Base-by-base conservation (phyloP, 2,329 filamentous ascomycete genomes). In the Pestalotiopsis sp. region DNA sequence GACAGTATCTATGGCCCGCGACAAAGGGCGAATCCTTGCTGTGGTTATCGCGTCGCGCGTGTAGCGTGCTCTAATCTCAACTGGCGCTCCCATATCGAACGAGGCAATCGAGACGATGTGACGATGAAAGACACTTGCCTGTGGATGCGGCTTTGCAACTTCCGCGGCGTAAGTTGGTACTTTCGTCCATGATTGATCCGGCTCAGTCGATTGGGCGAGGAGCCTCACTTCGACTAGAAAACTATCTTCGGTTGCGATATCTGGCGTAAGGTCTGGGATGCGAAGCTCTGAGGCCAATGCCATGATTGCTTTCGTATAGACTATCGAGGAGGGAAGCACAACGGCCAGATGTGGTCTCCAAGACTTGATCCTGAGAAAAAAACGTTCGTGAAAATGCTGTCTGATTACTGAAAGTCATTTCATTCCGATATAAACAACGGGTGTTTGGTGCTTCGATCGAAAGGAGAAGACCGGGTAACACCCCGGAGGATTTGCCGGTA, bases 31-130 rank as follows among this genome's bases (percentile, higher is more conserved):
- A 1, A 62, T 4, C 4, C 14, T 17, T 11, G 59, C 59, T 20
- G 25, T 62, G 11, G 11, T 23, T 4, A 62, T 20, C 59, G 14
- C 0, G 12, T 5, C 13, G 12, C n/a, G 27, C 20, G 59, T 41
- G 59, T 62, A 62, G 9, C n/a, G n/a, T 11, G 36, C 59, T 39
- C 36, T 62, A 31, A 62, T 38, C 59, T 36, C 31, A 20, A 62
- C 17, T 6, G 59, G 59, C n/a, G 3, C 36, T 14, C 25, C 25
- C 27, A 62, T 36, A 39, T 41, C 59, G 20, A 62, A 20, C 3
- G 59, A 62, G 7, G 17, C 59, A 20, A 62, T n/a, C 3, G 59
- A 27, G 3, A 62, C 36, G 14, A 12, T 6, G 31, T 62, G 36
- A 17, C 17, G 14, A 17, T 41, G 14, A 31, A 62, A 62, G 9